Conservation (phyloP, 192 early-diverging fungal species). For the Backusella mclennaniae region DNA sequence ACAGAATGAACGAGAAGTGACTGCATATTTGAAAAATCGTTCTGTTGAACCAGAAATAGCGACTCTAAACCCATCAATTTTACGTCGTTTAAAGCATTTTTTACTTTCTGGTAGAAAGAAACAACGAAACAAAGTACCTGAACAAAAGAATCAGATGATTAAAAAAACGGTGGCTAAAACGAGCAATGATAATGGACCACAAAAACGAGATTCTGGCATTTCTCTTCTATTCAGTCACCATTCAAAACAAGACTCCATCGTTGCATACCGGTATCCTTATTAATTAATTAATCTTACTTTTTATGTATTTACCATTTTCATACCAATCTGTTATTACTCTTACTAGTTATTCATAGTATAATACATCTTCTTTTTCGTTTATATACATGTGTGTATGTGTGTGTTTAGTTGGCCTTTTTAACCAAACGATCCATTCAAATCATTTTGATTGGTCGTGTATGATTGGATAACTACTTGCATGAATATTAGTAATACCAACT, state of each 20-base stretch:
- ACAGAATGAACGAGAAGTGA: neutral
- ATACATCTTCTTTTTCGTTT: neutral
- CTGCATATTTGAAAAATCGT: neutral
- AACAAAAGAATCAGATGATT: neutral
- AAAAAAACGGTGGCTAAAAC: neutral
- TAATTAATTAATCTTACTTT: neutral
- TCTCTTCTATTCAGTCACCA: neutral
- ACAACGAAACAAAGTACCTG: neutral
- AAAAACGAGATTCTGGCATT: slow-evolving; percentile 1
- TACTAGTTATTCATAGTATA: neutral
- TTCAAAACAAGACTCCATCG: neutral
- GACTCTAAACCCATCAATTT: neutral
- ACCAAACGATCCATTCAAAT: neutral
- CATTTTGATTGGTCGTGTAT: neutral
- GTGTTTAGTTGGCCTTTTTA: neutral
- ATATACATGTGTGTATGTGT: neutral
- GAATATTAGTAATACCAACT: neutral
- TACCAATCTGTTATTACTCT: neutral
- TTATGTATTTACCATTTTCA: neutral
- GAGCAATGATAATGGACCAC: neutral
- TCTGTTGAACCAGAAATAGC: neutral
- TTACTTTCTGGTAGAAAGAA: neutral
- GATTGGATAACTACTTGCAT: neutral
- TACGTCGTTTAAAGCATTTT: neutral
- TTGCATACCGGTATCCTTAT: neutral